These are phyloP conservation scores for Tetragonia tetragonoides DNA, from an alignment of 148 eudicot species.

Conservation along the genomic window DNA sequence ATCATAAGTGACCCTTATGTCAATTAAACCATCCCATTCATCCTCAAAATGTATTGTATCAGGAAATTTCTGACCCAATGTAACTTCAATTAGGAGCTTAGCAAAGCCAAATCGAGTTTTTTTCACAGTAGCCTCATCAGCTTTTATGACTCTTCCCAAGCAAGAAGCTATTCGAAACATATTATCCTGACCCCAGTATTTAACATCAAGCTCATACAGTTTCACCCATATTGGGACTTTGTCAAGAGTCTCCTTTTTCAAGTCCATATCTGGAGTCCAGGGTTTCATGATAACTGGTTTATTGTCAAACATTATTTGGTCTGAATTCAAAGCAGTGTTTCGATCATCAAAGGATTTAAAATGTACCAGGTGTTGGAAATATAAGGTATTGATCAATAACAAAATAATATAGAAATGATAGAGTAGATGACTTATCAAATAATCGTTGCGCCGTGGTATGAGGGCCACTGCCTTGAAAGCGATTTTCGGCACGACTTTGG, in stretches of 20 bases:
- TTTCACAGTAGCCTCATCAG: not conserved
- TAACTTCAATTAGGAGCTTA: not conserved
- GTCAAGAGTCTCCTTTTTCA: too few species aligned
- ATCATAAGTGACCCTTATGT: not conserved
- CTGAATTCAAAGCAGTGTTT: too few species aligned
- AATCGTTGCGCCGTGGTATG: too few species aligned
- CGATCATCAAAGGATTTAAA: too few species aligned
- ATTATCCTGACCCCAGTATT: not conserved
- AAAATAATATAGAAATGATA: too few species aligned
- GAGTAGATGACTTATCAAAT: too few species aligned
- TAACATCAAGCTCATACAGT: not conserved
- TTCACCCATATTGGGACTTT: not conserved
- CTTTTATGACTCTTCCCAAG: not conserved
- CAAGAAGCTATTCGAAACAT: not conserved
- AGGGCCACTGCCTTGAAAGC: too few species aligned
- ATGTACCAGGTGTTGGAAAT: too few species aligned
- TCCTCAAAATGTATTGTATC: not conserved
- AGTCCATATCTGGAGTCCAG: not conserved
- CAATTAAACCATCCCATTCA: not conserved
- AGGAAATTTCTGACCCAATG: not conserved
- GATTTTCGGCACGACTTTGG: too few species aligned
- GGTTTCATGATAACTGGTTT: not conserved
- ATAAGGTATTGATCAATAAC: too few species aligned
- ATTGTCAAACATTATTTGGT: too few species aligned
- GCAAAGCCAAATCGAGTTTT: not conserved